Conservation (phyloP, 75 land plant genomes). For the Azolla pinnata region DNA sequence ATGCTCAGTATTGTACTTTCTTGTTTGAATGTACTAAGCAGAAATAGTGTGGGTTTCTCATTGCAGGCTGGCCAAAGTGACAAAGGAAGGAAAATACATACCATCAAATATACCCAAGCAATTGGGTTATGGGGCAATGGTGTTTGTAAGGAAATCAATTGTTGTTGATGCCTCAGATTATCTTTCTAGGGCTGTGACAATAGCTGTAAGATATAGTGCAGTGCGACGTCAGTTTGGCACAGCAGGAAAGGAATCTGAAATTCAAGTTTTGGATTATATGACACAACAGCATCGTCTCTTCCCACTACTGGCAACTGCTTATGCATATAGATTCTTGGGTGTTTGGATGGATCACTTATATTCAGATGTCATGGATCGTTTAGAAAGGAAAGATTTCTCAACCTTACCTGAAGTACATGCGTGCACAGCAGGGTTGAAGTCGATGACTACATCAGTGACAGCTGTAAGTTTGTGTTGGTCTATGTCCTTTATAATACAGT, state of each 20-base stretch:
- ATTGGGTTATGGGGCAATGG: slow-evolving; percentile 95
- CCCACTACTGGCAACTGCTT: slow-evolving; percentile 92
- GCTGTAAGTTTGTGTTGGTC: slow-evolving; percentile 21
- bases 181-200: slow-evolving; percentile 83
- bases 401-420: slow-evolving; percentile 54
- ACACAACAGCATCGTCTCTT: slow-evolving; percentile 93
- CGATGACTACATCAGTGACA: slow-evolving; percentile 36
- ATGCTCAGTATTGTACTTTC: too few relatives aligned
- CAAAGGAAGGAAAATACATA: slow-evolving; percentile 75
- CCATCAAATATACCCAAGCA: slow-evolving; percentile 77
- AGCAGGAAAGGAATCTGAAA: slow-evolving; percentile 61
- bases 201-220: slow-evolving; percentile 90
- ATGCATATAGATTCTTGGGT: slow-evolving; percentile 92
- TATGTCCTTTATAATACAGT: background rate
- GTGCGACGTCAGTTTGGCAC: slow-evolving; percentile 95
- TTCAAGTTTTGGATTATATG: slow-evolving; percentile 87
- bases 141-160: slow-evolving; percentile 80
- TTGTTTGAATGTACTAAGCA: too few relatives aligned
- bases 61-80: slow-evolving; percentile 70
- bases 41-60: too few relatives aligned
- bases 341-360: slow-evolving; percentile 91
- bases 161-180: slow-evolving; percentile 79
- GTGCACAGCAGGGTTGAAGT: slow-evolving; percentile 43
- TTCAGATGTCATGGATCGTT: slow-evolving; percentile 69
- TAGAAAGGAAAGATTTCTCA: slow-evolving; percentile 79